phyloP scores from a whole-genome alignment of 495 filamentous ascomycete species.

The Daldinia decipiens region DNA sequence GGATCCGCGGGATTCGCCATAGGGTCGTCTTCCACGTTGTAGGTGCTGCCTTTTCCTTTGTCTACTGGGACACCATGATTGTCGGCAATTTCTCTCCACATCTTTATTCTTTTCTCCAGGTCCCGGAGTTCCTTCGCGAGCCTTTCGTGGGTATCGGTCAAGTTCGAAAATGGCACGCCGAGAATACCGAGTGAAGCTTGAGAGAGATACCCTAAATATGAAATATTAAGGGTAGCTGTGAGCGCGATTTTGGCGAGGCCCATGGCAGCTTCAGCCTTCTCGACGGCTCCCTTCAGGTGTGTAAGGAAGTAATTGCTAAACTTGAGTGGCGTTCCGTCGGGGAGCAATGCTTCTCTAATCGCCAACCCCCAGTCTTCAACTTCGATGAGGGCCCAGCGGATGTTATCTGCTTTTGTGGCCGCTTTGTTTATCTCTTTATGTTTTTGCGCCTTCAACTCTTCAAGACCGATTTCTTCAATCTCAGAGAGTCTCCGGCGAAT shows the following conservation, averaged over 20 bases:
- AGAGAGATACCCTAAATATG: neutral
- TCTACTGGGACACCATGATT: neutral
- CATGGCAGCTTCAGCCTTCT: neutral
- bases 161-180: neutral
- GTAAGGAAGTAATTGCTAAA: neutral
- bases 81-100: neutral
- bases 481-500: neutral
- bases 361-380: slow-evolving; percentile 10
- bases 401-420: neutral
- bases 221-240: neutral
- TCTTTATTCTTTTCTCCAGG: neutral
- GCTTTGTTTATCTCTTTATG: neutral
- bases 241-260: neutral
- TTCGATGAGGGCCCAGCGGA: neutral
- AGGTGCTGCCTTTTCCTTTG: neutral
- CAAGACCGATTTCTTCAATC: neutral
- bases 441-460: neutral
- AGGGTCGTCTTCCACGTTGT: neutral
- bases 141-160: neutral
- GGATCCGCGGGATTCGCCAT: neutral
- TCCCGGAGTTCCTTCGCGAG: neutral
- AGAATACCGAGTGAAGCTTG: neutral
- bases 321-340: neutral
- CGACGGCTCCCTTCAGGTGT: neutral
- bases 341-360: neutral